A percentile compares a stretch with the other conserved stretches of the same genome.
These are phyloP conservation scores for Cutaneotrichosporon curvatum DNA, from an alignment of 1,284 basidiomycete genomes.

Conservation along the genomic window DNA sequence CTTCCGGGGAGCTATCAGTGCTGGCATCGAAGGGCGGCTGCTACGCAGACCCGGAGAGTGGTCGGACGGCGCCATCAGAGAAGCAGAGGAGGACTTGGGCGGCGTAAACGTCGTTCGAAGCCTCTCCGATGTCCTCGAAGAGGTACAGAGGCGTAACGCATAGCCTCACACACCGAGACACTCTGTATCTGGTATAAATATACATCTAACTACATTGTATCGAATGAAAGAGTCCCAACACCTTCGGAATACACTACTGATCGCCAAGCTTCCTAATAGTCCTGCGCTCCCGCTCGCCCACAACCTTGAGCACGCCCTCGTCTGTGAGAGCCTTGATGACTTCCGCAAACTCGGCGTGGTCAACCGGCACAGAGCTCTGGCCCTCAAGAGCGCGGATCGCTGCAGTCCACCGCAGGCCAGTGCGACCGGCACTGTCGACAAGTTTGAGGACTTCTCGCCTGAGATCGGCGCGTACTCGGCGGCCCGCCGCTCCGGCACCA, in stretches of 20 bases:
- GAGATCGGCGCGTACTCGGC: slow-evolving; percentile 76
- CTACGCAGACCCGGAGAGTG: slow-evolving; percentile 39
- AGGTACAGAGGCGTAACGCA: slow-evolving; percentile 12
- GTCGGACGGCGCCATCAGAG: slow-evolving; percentile 40
- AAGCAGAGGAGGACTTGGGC: slow-evolving; percentile 26
- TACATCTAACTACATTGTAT: background rate
- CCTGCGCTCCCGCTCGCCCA: slow-evolving; percentile 76
- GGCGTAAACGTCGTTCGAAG: slow-evolving; percentile 25
- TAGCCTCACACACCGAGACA: background rate
- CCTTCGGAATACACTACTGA: background rate
- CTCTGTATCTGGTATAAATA: no score
- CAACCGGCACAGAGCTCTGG: slow-evolving; percentile 72
- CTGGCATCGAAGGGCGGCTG: slow-evolving; percentile 38
- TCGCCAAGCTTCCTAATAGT: slow-evolving; percentile 54
- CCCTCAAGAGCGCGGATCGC: slow-evolving; percentile 63
- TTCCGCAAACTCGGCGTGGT: slow-evolving; percentile 69
- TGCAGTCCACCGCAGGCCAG: slow-evolving; percentile 72
- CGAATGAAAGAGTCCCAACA: background rate
- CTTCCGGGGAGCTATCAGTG: slow-evolving; percentile 31
- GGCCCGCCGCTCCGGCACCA: slow-evolving; percentile 76
- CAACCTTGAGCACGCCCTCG: slow-evolving; percentile 73
- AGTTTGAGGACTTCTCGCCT: slow-evolving; percentile 63
- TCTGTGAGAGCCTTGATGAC: slow-evolving; percentile 68
- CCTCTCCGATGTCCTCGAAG: slow-evolving; percentile 30
- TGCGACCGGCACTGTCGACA: slow-evolving; percentile 56